These are phyloP conservation scores for Pleurotus platypus DNA, from an alignment of 768 basidiomycete genomes.

Conservation along the genomic window DNA sequence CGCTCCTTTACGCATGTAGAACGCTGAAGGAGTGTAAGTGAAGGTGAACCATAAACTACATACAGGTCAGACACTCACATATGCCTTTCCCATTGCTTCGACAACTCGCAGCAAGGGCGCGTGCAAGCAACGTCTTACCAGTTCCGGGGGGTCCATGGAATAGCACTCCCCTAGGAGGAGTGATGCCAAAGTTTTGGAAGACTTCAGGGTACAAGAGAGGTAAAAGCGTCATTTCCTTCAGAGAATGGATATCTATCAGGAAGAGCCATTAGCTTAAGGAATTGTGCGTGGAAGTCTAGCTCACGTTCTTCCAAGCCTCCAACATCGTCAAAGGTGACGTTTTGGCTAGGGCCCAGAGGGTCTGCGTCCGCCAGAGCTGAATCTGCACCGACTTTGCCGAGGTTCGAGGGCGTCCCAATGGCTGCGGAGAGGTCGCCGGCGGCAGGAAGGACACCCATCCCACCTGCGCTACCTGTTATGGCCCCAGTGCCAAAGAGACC, in stretches of 20 bases:
- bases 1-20: slow-evolving; percentile 99
- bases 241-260: slow-evolving; percentile 81
- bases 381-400: slow-evolving; percentile 67
- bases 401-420: slow-evolving; percentile 78
- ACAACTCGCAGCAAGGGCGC: slow-evolving; percentile 92
- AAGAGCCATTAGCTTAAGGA: slow-evolving; percentile 4
- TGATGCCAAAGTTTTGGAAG: slow-evolving; percentile 90
- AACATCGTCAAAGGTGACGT: slow-evolving; percentile 94
- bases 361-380: slow-evolving; percentile 91
- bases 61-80: slow-evolving; percentile 48
- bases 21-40: slow-evolving; percentile 48
- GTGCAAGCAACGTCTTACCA: slow-evolving; percentile 90
- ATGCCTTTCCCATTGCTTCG: slow-evolving; percentile 84
- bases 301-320: slow-evolving; percentile 93
- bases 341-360: slow-evolving; percentile 89
- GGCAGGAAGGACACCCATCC: slow-evolving; percentile 36
- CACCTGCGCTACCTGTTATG: slow-evolving; percentile 39
- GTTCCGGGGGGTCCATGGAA: slow-evolving; percentile 99
- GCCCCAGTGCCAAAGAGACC: slow-evolving; percentile 52
- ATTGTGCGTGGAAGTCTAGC: slow-evolving; percentile 20
- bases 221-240: slow-evolving; percentile 98
- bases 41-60: background rate
- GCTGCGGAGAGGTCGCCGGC: slow-evolving; percentile 63
- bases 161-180: slow-evolving; percentile 92
- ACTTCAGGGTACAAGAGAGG: slow-evolving; percentile 96